phyloP scores from a whole-genome alignment of 2,329 filamentous ascomycete genomes.

The Penicillium freii region DNA sequence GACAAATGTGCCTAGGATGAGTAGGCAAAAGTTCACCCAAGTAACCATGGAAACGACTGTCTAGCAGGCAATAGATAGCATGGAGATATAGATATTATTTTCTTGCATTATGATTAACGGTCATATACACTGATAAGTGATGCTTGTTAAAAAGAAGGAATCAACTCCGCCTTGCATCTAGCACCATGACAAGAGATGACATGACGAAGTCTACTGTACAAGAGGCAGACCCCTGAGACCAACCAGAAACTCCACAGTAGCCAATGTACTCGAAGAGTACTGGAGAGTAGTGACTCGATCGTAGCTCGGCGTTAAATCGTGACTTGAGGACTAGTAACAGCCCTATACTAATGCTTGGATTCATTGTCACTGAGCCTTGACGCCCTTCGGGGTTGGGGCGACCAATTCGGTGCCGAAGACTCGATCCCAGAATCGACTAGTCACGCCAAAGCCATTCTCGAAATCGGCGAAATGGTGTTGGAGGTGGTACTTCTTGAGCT shows the following conservation, averaged over 20 bases:
- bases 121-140: slow-evolving; percentile 27
- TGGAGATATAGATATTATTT: neutral
- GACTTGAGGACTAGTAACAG: slow-evolving; percentile 6
- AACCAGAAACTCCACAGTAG: slow-evolving; percentile 17
- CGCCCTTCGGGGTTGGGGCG: slow-evolving; percentile 35
- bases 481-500: slow-evolving; percentile 95
- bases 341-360: neutral
- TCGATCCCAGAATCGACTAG: slow-evolving; percentile 91
- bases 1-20: neutral
- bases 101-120: slow-evolving; percentile 23
- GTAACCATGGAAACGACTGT: neutral
- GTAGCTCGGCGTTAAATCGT: slow-evolving; percentile 20
- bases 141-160: slow-evolving; percentile 5
- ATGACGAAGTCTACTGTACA: slow-evolving; percentile 18
- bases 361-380: slow-evolving; percentile 36
- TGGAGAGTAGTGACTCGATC: neutral
- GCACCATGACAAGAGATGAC: neutral
- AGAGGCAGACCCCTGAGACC: slow-evolving; percentile 8
- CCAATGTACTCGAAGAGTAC: slow-evolving; percentile 7
- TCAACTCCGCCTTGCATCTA: slow-evolving; percentile 5
- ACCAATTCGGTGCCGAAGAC: slow-evolving; percentile 86
- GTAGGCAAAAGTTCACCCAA: neutral
- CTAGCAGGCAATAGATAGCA: neutral
- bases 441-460: slow-evolving; percentile 95
- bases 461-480: slow-evolving; percentile 98